Evolutionary conservation across 2,329 filamentous ascomycete species (phyloP), one percentile per base, ranked within the genome.

Genomic region (Cladosporium oxysporum): DNA sequence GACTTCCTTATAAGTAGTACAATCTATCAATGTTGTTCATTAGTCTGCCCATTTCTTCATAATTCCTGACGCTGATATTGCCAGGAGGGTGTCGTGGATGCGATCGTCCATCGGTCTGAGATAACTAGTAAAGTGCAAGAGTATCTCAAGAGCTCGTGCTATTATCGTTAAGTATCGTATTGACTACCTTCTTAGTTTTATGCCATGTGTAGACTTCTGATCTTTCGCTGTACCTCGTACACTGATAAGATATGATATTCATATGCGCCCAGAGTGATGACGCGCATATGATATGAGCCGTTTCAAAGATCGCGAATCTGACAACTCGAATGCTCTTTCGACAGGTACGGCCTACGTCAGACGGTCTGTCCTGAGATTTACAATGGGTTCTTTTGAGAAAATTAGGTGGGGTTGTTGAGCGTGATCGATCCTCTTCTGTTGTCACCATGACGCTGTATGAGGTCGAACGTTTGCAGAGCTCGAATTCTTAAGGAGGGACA

Each of bases 351-450:
- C 7, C 33, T 57, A 58, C 50, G 61, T 57, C 50, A 58, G 35
- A 55, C 12, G 21, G 60, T 53, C 47, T 35, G 58, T 50, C 41
- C 41, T 60, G 14, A 41, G 31, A 18, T 47, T 59, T 31, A n/a
- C 35, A 62, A 62, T 62, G 59, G 59, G 18, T 62, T 35, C 23
- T 59, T 16, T 29, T 18, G 57, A 47, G 37, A 37, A 28, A 37
- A 59, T 8, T 47, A 53, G 49, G 49, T 62, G 60, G 60, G 60
- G 60, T 62, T 21, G 60, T 41, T 62, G 60, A 53, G 47, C 31
- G 28, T 62, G 59, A 62, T 62, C 59, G 59, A 62, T 52, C 58
- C 28, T 61, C 31, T 59, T 50, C 44, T 53, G 60, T 62, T 62
- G 60, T 55, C 60, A 50, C 49, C 49, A 62, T 62, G 60, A 62